A percentile compares a stretch with the other conserved stretches of the same genome.
Evolutionary conservation across 2,329 filamentous ascomycete species (phyloP).

Genomic region (Aspergillus fischeri): DNA sequence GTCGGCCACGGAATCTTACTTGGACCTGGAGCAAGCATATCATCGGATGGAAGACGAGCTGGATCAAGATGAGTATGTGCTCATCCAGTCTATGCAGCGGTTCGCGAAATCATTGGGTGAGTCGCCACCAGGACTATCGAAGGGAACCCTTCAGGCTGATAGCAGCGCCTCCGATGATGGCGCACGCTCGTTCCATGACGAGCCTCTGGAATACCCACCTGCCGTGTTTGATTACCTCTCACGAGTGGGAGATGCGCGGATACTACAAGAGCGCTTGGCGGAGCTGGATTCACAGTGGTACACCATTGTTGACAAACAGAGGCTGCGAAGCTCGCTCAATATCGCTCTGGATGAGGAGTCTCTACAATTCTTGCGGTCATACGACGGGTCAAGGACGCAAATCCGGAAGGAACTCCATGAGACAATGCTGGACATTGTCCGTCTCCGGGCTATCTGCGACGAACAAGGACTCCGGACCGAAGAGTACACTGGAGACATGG

Average conservation of each 20-base stretch:
- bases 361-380: slow-evolving; percentile 20
- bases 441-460: slow-evolving; percentile 17
- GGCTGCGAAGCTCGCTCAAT: slow-evolving; percentile 6
- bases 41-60: slow-evolving; percentile 24
- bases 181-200: slow-evolving; percentile 1
- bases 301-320: slow-evolving; percentile 11
- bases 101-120: slow-evolving; percentile 8
- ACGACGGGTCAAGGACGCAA: slow-evolving; percentile 15
- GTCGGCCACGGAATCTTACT: slow-evolving; percentile 17
- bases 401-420: slow-evolving; percentile 20
- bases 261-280: slow-evolving; percentile 19
- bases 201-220: slow-evolving; percentile 6
- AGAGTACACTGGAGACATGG: not conserved
- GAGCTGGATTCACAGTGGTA: slow-evolving; percentile 19
- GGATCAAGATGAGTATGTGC: slow-evolving; percentile 20
- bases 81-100: slow-evolving; percentile 17
- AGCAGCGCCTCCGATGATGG: not conserved
- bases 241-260: slow-evolving; percentile 18
- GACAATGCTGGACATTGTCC: slow-evolving; percentile 13
- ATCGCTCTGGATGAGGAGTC: slow-evolving; percentile 19
- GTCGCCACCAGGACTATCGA: not conserved
- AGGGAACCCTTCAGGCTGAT: not conserved
- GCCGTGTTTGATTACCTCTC: slow-evolving; percentile 16
- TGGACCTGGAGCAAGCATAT: slow-evolving; percentile 22
- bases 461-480: slow-evolving; percentile 11